A percentile compares a stretch with the other conserved stretches of the same genome.
Conservation (phyloP, 2,329 filamentous ascomycete genomes). For the Venturia nashicola region DNA sequence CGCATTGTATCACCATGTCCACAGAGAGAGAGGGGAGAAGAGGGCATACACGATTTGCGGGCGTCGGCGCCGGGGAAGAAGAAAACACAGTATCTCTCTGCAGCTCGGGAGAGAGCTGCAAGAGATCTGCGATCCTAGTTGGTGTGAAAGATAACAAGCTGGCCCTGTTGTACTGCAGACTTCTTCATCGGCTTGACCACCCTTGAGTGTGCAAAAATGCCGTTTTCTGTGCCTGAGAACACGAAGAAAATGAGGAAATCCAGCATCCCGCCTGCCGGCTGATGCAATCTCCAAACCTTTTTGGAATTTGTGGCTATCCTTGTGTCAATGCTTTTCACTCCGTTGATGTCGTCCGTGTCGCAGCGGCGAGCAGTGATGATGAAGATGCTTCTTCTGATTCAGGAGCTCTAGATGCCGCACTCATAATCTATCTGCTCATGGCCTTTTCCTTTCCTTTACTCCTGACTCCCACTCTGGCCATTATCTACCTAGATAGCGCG, state of each 20-base stretch:
- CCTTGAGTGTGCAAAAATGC: neutral
- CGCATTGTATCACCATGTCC: no score
- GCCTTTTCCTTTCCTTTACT: neutral
- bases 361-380: neutral
- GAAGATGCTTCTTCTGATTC: neutral
- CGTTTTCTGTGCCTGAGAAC: neutral
- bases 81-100: no score
- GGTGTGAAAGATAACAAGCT: neutral
- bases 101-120: neutral
- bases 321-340: neutral
- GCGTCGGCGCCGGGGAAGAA: no score
- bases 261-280: neutral
- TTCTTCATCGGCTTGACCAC: neutral
- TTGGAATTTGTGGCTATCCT: neutral
- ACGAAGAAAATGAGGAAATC: neutral
- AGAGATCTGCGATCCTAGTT: neutral
- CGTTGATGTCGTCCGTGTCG: neutral
- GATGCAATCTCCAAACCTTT: neutral
- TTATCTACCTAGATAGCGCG: neutral
- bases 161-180: neutral
- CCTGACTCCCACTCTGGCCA: neutral
- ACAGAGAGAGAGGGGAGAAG: no score
- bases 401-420: neutral
- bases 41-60: no score
- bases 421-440: neutral